These are phyloP conservation scores for Cucumis hystrix DNA, from an alignment of 306 rosid species.

Conservation along the genomic window DNA sequence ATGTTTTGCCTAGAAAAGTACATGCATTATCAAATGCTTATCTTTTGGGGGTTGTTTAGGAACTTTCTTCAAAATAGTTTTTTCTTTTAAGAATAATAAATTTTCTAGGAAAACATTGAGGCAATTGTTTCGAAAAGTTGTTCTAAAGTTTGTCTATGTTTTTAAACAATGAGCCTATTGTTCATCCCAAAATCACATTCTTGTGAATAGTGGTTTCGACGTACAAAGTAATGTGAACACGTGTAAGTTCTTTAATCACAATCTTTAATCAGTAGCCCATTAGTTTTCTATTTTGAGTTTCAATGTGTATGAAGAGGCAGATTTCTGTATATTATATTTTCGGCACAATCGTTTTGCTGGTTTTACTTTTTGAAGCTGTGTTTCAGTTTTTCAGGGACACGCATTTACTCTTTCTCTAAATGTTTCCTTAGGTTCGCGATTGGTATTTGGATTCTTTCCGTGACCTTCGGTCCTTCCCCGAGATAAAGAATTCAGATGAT, in stretches of 20 bases:
- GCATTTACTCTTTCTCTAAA: background rate
- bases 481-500: slow-evolving; percentile 47
- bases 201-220: background rate
- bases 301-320: background rate
- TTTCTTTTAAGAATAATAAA: background rate
- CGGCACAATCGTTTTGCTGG: too few species aligned
- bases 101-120: background rate
- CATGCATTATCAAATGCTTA: background rate
- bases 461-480: slow-evolving; percentile 71
- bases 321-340: background rate
- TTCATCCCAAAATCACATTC: background rate
- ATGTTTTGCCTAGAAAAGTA: background rate
- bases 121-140: background rate
- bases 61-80: background rate
- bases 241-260: background rate
- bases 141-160: background rate
- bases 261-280: background rate
- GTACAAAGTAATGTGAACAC: background rate
- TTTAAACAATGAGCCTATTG: background rate
- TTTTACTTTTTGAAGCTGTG: too few species aligned
- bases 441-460: slow-evolving; percentile 95
- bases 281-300: background rate
- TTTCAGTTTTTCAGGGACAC: too few species aligned
- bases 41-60: background rate
- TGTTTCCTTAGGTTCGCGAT: slow-evolving; percentile 59